Evolutionary conservation across 2,329 filamentous ascomycete genomes (phyloP).

Genomic region (Microdochium nivale): DNA sequence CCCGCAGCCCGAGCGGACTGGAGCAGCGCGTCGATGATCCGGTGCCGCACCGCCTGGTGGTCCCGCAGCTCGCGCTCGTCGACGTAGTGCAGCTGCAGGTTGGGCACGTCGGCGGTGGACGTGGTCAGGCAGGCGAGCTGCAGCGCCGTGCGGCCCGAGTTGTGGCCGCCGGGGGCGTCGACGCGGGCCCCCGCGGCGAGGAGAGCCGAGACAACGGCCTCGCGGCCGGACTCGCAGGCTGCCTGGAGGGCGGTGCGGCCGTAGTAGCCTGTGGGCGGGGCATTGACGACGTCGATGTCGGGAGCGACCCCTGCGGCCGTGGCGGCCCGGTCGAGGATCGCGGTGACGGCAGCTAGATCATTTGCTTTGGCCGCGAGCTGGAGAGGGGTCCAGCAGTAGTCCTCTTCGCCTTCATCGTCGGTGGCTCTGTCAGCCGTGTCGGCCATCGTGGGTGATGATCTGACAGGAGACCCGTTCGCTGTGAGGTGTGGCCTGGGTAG

Average conservation of each 20-base stretch:
- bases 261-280: constrained; percentile 12
- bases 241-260: constrained; percentile 20
- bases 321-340: constrained; percentile 10
- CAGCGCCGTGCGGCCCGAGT: constrained; percentile 24
- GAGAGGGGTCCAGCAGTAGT: constrained; percentile 23
- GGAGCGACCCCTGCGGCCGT: constrained; percentile 5
- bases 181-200: constrained; percentile 12
- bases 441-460: background rate
- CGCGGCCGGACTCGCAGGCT: constrained; percentile 14
- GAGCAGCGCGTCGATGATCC: constrained; percentile 13
- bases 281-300: constrained; percentile 15
- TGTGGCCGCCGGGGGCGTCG: constrained; percentile 18
- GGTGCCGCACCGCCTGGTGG: background rate
- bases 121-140: constrained; percentile 20
- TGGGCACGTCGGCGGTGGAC: constrained; percentile 3
- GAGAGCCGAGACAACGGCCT: constrained; percentile 9
- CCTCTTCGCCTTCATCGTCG: constrained; percentile 11
- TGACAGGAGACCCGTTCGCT: too few species aligned
- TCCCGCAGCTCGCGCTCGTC: background rate
- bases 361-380: constrained; percentile 23
- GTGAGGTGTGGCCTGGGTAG: too few species aligned
- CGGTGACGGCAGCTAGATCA: constrained; percentile 14
- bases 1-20: background rate
- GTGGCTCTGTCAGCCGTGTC: background rate
- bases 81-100: constrained; percentile 1